Conservation (phyloP, 2,329 filamentous ascomycete genomes). For the Cryphonectria naterciae region DNA sequence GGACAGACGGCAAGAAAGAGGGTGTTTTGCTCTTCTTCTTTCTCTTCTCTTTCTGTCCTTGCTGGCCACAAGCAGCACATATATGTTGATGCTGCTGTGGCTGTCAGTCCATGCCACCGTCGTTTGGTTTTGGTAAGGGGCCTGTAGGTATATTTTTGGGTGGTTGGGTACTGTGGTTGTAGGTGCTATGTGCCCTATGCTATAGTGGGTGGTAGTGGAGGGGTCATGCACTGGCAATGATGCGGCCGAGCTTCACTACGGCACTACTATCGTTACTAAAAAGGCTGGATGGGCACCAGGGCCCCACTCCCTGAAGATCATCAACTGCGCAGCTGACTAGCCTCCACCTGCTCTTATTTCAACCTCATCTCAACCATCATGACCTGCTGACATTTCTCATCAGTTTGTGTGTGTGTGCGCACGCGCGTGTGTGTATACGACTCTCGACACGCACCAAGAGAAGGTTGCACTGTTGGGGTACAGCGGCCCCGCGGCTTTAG, state of each 20-base stretch:
- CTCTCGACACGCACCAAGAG: not conserved
- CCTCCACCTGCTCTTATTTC: constrained; percentile 7
- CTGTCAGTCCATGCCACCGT: not conserved
- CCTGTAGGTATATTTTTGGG: no score
- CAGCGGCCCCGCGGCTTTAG: no score
- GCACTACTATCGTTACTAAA: no score
- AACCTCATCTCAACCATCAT: not conserved
- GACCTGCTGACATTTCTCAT: constrained; percentile 9
- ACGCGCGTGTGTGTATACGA: not conserved
- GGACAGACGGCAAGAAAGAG: not conserved
- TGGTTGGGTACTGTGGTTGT: not conserved
- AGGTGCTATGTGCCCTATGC: no score
- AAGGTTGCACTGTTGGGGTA: no score
- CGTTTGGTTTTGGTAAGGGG: not conserved
- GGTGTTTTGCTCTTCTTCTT: no score
- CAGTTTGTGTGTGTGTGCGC: not conserved
- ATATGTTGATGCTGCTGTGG: not conserved
- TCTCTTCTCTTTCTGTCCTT: no score
- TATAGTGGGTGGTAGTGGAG: not conserved
- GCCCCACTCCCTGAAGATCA: constrained; percentile 6
- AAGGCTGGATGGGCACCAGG: not conserved
- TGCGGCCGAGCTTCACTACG: not conserved
- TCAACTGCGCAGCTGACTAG: not conserved
- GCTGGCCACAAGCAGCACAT: not conserved
- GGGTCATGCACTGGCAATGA: not conserved